Base-by-base conservation (phyloP, 768 basidiomycete genomes). In the Phanerochaete carnosa region DNA sequence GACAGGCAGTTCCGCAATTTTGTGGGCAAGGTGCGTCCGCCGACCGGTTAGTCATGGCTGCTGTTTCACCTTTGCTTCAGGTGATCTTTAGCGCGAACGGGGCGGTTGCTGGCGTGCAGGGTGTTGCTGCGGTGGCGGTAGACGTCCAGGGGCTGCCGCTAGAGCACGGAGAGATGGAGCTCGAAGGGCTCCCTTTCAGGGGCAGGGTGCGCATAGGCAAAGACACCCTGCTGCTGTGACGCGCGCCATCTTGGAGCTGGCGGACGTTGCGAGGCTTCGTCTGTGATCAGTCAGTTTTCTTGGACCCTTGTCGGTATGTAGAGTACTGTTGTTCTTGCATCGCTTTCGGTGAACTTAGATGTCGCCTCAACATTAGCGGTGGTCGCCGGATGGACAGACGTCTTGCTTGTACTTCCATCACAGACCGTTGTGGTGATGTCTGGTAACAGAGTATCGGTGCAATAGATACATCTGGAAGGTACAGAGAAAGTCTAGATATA, bases 1-100 rank as follows among this genome's bases (percentile, higher is more conserved):
- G 82, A 92, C 70, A 84, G 80, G 62, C 83, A 89, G 66, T 92
- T 94, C 63, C 85, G 87, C 61, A 77, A 79, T 57, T 94, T 94
- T 62, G 83, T 94, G 16, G 74, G 80, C 64, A 94, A 94, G 85
- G 91, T 90, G 37, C 25, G 69, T 61, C 37, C 43, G 39, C 39
- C 11, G 8, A 1, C 6, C 13, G 16, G 60, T 35, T 43, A 52
- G 13, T 43, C 58, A 7, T 39, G 11, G n/a, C 61, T 39, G 66
- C 51, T 57, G 22, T 33, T 46, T 50, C 28, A 43, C 13, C 39
- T 8, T 43, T 43, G 22, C 9, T 22, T 22, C 60, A 90, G 89
- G 83, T 91, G n/a, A 79, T 92, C 6, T 92, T 90, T 64, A 81
- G 83, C 22, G 65, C 79, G 1, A 74, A 79, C 22, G 89, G 89